Percentiles rank a stretch among this genome's conserved stretches.
Conservation (phyloP, 257 asterid genomes). For the Przewalskia tangutica region DNA sequence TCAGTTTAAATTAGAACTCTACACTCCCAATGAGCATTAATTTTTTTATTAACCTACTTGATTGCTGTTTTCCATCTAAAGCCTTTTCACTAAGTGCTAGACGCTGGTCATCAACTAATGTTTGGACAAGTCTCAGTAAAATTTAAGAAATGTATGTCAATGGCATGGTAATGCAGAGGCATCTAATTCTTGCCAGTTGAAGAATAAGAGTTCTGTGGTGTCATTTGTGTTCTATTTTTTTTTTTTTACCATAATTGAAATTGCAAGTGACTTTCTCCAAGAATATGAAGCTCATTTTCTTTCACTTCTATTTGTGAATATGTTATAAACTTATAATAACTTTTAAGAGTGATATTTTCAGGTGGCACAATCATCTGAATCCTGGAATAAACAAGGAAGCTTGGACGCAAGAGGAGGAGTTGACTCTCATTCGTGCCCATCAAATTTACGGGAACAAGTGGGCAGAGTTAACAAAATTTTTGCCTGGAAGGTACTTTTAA, state of each 20-base stretch:
- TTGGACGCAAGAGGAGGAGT: constrained; percentile 93
- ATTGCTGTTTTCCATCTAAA: neutral
- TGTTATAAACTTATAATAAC: neutral
- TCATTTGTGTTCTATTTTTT: neutral
- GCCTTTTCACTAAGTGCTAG: neutral
- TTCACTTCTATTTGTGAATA: neutral
- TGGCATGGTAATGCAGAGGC: neutral
- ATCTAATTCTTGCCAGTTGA: neutral
- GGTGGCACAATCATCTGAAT: constrained; percentile 99
- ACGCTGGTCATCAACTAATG: neutral
- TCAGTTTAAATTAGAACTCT: neutral
- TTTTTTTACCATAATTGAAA: neutral
- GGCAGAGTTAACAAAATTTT: constrained; percentile 87
- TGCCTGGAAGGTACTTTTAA: constrained; percentile 76
- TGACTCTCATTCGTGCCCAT: constrained; percentile 78
- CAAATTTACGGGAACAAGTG: constrained; percentile 90
- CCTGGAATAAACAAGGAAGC: constrained; percentile 86
- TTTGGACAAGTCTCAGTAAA: neutral
- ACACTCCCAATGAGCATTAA: neutral
- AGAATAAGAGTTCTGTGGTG: neutral
- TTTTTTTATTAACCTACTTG: neutral
- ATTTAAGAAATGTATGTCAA: neutral
- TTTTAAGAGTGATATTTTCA: constrained; percentile 16
- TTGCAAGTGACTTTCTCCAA: neutral
- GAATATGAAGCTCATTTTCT: neutral